Evolutionary conservation across 2,329 filamentous ascomycete genomes (phyloP), one percentile per base, ranked within the genome.

Genomic region (Leptoxyphium fumago): DNA sequence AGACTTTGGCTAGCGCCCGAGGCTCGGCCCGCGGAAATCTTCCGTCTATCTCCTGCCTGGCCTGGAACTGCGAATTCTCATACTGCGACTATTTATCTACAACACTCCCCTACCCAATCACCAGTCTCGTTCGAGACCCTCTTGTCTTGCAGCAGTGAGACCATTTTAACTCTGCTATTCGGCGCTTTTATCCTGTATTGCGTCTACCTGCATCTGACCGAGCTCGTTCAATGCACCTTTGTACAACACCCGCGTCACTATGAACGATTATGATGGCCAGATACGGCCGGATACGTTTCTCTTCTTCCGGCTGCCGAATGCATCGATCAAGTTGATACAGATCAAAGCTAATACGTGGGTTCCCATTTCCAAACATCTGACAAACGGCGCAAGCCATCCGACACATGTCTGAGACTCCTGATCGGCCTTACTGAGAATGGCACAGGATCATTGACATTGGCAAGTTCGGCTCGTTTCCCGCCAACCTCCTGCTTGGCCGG

Each of bases 401-500:
- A 26, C 40, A 39, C 44, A 38, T 46, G 10, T 52, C 54, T 49
- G 55, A 49, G 50, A 55, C 44, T 56, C 53, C 52, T 55, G 56
- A 49, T 51, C 46, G 45, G 54, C 56, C 48, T 54, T 48, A 45
- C 50, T 57, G 47, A 60, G 55, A 50, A 53, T 55, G 46, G 48
- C 34, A 54, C 52, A 95, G 88, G 36, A 84, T 78, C 39, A 82
- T 96, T 51, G 86, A 84, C 1, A 71, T 96, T 29, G 87, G 87
- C 45, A 96, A 95, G 75, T 94, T 91, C 61, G 91, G 91, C 50
- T 78, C 78, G 2, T 95, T 98, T 59, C 82, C 85, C 13, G 79
- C 84, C 43, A 95, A 96, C 59, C 75, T 91, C 29, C 77, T 98
- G 39, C 76, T 98, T 49, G 82, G 86, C n/a, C 80, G 91, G 7